Percentiles rank a stretch among this genome's conserved stretches.
Conservation (phyloP, 2,329 filamentous ascomycete species). For the Diplodia sapinea region DNA sequence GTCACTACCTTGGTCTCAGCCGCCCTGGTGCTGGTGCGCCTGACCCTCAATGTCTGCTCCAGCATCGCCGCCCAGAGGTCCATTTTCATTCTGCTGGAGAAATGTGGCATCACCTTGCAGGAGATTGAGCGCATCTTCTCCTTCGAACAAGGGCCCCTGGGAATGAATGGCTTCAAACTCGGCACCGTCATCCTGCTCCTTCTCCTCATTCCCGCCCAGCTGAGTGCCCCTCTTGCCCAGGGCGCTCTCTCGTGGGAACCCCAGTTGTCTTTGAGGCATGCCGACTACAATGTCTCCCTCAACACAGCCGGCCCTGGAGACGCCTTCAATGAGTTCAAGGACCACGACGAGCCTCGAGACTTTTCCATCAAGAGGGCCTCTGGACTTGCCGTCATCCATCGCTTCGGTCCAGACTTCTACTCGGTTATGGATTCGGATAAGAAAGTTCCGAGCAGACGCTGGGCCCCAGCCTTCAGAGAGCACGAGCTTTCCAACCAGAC, state of each 20-base stretch:
- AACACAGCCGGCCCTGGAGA: neutral
- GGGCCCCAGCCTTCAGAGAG: slow-evolving; percentile 16
- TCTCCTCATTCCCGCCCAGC: slow-evolving; percentile 24
- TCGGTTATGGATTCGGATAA: neutral
- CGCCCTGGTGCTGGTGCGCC: slow-evolving; percentile 22
- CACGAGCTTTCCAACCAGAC: slow-evolving; percentile 5
- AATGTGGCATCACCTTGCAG: slow-evolving; percentile 20
- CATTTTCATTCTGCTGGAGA: slow-evolving; percentile 28
- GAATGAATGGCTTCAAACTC: slow-evolving; percentile 9
- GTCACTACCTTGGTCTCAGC: slow-evolving; percentile 26
- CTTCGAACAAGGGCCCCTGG: slow-evolving; percentile 14
- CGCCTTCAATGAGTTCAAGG: neutral
- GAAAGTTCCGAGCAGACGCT: slow-evolving; percentile 19
- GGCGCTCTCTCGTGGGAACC: slow-evolving; percentile 15
- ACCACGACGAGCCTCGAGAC: neutral
- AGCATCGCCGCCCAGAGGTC: slow-evolving; percentile 13
- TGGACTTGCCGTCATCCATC: slow-evolving; percentile 17
- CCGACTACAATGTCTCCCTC: slow-evolving; percentile 23
- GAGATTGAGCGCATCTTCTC: slow-evolving; percentile 24
- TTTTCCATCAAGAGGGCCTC: slow-evolving; percentile 27
- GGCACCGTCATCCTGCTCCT: slow-evolving; percentile 10
- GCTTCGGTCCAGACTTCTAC: slow-evolving; percentile 24
- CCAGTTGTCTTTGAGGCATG: neutral
- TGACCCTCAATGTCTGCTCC: slow-evolving; percentile 22
- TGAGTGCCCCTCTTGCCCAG: slow-evolving; percentile 21